Base-by-base conservation (phyloP, 306 rosid genomes). In the Vigna radiata region DNA sequence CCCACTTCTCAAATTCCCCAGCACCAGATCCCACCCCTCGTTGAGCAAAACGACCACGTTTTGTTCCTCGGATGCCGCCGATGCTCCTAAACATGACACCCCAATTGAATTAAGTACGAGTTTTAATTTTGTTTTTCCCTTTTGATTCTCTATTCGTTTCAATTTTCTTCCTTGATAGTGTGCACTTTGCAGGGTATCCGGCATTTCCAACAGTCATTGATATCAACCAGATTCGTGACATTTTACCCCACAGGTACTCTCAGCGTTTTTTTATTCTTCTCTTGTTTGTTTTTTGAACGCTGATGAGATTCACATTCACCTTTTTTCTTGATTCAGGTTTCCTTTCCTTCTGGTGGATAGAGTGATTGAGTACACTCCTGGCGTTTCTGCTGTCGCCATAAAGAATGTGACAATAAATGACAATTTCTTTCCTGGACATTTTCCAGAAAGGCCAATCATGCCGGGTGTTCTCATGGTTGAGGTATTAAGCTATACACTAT, bases 401-500 rank as follows among this genome's bases (percentile, higher is more conserved):
- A 88, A 88, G 89, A 88, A 88, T 61, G 89, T 88, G 5, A 92
- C 97, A 0, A 95, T 95, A 25, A 95, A 92, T 81, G 99, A 95
- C 54, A 90, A 89, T 80, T 95, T 90, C 77, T 95, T 95, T 79
- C 93, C 97, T n/a, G 99, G 99, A 25, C 99, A 95, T 83, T 95
- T 95, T 70, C 99, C 97, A 0, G 99, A 88, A 72, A 89, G 96
- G 73, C 99, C 99, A 3, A 95, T 92, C 54, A 92, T 95, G 96
- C 98, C 98, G 52, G 97, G 98, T 68, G 98, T 94, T 86, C 96
- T 94, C 62, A 89, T 90, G 93, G 83, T 94, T 80, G 98, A 94
- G 98, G 98, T 94, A 80, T 48, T 29, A 5, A 68, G n/a, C 9
- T 53, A 53, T 18, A 7, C 58, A 53, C 29, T 46, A 4, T 64